Percentiles rank a stretch among this genome's conserved stretches.
phyloP scores from a whole-genome alignment of 2,329 filamentous ascomycete genomes.

The Diaporthe ampelina region DNA sequence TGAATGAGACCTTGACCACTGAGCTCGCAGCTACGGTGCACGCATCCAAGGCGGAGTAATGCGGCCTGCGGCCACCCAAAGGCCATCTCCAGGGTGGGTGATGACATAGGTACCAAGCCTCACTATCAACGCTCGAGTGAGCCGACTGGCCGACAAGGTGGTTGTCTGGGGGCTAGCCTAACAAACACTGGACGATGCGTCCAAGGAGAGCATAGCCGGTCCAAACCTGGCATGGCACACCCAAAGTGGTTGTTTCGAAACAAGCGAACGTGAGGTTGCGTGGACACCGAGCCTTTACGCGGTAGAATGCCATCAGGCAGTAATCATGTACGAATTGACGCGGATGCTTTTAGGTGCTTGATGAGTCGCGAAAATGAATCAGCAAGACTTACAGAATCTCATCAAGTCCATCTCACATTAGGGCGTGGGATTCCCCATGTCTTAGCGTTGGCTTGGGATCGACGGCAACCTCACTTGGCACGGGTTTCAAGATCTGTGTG shows the following conservation, averaged over 20 bases:
- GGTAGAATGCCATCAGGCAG: not conserved
- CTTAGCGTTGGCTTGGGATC: slow-evolving; percentile 9
- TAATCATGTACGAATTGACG: not conserved
- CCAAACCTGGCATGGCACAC: not conserved
- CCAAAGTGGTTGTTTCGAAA: not conserved
- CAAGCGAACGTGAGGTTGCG: not conserved
- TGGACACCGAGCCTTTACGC: not conserved
- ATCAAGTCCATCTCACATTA: too few relatives aligned
- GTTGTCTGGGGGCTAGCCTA: not conserved
- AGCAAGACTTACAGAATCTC: too few relatives aligned
- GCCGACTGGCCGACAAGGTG: not conserved
- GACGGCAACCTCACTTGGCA: slow-evolving; percentile 26
- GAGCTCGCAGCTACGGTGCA: not conserved
- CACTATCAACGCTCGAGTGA: not conserved
- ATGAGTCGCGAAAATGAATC: not conserved
- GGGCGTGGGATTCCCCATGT: not conserved
- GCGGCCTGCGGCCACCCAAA: not conserved
- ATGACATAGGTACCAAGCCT: slow-evolving; percentile 24
- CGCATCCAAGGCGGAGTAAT: not conserved
- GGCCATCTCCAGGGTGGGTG: not conserved
- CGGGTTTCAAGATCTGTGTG: slow-evolving; percentile 24
- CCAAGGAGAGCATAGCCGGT: slow-evolving; percentile 15
- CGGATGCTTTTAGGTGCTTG: not conserved
- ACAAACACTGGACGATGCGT: slow-evolving; percentile 24
- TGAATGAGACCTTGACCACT: not conserved